Conservation (phyloP, 2,329 filamentous ascomycete genomes). For the Penicillium vulpinum region DNA sequence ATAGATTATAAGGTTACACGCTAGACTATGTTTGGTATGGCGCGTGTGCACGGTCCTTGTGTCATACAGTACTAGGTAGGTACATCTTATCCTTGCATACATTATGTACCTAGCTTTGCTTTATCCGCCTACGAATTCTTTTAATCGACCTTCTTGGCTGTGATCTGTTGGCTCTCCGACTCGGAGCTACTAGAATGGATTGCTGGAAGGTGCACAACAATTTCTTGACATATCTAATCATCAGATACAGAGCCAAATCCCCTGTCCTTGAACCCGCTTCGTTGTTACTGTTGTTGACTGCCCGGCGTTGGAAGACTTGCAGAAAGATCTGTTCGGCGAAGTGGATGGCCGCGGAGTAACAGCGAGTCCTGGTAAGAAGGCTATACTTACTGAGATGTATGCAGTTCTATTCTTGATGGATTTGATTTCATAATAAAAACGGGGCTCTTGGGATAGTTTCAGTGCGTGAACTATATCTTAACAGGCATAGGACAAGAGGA, state of each 20-base stretch:
- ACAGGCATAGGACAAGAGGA: background rate
- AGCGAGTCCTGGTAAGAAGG: background rate
- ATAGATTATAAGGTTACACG: slow-evolving; percentile 1
- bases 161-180: too few relatives aligned
- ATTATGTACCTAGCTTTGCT: background rate
- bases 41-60: background rate
- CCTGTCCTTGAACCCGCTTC: too few relatives aligned
- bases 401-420: background rate
- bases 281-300: background rate
- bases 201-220: too few relatives aligned
- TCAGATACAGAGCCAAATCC: too few relatives aligned
- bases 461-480: background rate
- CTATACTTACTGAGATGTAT: background rate
- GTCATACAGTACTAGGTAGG: too few relatives aligned
- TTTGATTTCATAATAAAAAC: background rate
- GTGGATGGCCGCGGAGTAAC: too few relatives aligned
- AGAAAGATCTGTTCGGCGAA: background rate
- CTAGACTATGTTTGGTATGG: background rate
- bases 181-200: too few relatives aligned
- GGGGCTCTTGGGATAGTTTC: background rate
- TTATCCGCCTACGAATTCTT: too few relatives aligned
- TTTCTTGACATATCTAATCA: background rate
- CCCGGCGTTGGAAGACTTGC: background rate
- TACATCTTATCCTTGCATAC: too few relatives aligned
- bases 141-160: too few relatives aligned